Evolutionary conservation across 164 flowering plant species (phyloP), one percentile per base, ranked within the genome.

Genomic region (Tetrastigma voinierianum): DNA sequence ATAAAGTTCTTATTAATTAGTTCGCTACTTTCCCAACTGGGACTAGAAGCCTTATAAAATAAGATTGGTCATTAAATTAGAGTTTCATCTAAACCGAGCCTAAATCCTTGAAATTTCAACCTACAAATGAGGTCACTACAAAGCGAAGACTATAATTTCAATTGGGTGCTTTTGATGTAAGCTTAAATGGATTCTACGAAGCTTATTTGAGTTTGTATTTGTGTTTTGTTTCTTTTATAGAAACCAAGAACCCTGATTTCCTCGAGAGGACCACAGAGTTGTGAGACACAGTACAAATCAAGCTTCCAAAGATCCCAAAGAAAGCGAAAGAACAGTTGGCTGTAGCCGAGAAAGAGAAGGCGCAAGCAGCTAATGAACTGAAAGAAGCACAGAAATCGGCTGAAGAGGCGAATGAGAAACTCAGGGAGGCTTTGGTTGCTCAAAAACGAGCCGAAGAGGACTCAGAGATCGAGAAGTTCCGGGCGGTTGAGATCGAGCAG

Each of bases 401-500:
- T 19, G 94, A 86, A 9, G 96, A 90, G 66, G 91, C 90, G 59
- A 83, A 83, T 83, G 90, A 71, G 80, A 94, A 90, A 70, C 91
- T 91, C 24, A 66, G 75, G 46, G 96, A 90, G 73, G 90, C 96
- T 56, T 58, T 87, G 77, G 87, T 82, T 68, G 89, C 93, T 70
- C 97, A 89, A 67, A 94, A 94, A 76, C 74, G 82, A 68, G 96
- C 97, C 2, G 96, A 90, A 70, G 97, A 94, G 72, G 70, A 70
- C 72, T 83, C 87, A 21, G 98, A 94, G 80, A 87, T 90, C 53
- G 97, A 91, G 76, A 94, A 88, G 72, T 94, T 94, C 70, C 86
- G 96, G 14, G 91, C 98, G 21, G 82, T 84, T 60, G 98, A 90
- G 70, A 61, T 90, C 82, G 97, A 93, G 70, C 97, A 90, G 70